Evolutionary conservation across 2,329 filamentous ascomycete genomes (phyloP), one percentile per base, ranked within the genome.

Genomic region (Immersiporthe knoxdaviesiana): DNA sequence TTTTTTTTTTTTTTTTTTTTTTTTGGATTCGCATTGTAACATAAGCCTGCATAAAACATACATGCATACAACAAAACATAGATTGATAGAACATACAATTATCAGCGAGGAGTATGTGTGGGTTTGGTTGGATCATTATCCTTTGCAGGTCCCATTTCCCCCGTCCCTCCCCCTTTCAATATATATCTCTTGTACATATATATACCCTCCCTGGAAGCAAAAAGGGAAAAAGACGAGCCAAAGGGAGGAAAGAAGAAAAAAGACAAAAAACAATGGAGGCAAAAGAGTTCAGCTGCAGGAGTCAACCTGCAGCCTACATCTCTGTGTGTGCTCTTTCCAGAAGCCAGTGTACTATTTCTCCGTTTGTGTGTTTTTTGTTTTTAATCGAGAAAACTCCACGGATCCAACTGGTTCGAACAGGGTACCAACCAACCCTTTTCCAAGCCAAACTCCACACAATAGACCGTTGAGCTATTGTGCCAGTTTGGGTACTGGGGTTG

Each of bases 21-120:
- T 30, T 10, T 10, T 54, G 27, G 47, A 32, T 35, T 21, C 21
- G 21, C 10, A 1, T 37, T 39, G 32, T 24, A 35, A 30, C 30
- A 27, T 41, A 39, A 39, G 47, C n/a, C 12, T 56, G 30, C 39
- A 50, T n/a, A 32, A n/a, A 4, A 41, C 47, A 41, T 54, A 35
- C 63, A 65, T 65, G 41, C 18, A 47, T 10, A 47, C 16, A 10
- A 47, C 18, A 47, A n/a, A 47, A 21, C 44, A 21, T 47, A 35
- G 35, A 27, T 54, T 32, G 30, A 27, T 56, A 39, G 12, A 30
- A 18, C 27, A 52, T 41, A 21, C 12, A 39, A 37, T 35, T 32
- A n/a, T 10, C 35, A 32, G 63, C 47, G 21, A 18, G 63, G 63
- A 65, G 47, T 65, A n/a, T n/a, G n/a, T 41, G 39, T 41, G 37